Evolutionary conservation across 2,329 filamentous ascomycete genomes (phyloP).

Genomic region (Talaromyces verruculosus): DNA sequence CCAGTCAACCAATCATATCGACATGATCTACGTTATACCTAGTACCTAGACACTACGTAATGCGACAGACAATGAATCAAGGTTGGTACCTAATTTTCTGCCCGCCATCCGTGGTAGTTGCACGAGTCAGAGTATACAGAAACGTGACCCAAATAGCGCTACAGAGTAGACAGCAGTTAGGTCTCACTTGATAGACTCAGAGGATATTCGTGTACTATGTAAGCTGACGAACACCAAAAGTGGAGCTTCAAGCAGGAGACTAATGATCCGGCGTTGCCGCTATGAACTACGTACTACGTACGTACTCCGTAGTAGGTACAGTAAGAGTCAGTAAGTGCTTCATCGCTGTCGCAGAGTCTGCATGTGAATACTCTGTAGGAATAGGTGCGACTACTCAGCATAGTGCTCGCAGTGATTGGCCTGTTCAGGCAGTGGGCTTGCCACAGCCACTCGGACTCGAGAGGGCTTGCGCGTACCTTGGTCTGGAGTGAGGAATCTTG

Average conservation of each 20-base stretch:
- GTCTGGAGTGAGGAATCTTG: background rate
- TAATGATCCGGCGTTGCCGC: background rate
- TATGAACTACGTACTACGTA: background rate
- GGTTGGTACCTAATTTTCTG: background rate
- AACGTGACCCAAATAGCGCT: background rate
- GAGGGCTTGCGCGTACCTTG: conserved; percentile 6
- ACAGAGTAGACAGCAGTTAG: no score
- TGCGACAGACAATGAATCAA: background rate
- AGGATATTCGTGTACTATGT: no score
- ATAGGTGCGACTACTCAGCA: background rate
- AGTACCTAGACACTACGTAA: background rate
- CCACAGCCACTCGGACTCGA: conserved; percentile 5
- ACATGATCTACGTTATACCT: background rate
- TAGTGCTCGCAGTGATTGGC: background rate
- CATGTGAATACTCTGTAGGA: background rate
- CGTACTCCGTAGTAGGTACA: background rate
- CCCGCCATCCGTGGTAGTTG: background rate
- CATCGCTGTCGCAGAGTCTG: background rate
- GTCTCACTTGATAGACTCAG: no score
- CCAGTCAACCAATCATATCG: background rate
- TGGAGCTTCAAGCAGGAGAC: no score
- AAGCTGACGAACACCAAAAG: background rate
- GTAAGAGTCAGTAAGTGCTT: background rate
- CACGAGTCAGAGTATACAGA: background rate
- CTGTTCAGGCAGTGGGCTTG: background rate